Evolutionary conservation across 257 asterid genomes (phyloP).

Genomic region (Ilex aquifolium): DNA sequence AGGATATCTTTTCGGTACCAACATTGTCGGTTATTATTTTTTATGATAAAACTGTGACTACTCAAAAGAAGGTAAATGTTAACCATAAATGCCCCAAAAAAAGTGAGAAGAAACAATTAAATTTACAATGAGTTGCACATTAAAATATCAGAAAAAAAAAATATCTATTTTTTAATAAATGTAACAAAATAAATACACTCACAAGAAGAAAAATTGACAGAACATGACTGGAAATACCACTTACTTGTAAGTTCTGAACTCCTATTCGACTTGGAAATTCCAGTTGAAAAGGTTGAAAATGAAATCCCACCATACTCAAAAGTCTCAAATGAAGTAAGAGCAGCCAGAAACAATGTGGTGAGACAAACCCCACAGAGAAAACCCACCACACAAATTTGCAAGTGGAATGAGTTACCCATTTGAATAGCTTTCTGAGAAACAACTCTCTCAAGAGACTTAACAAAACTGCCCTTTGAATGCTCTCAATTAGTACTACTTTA

Average conservation of each 20-base stretch:
- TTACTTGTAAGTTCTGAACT: constrained; percentile 20
- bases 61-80: no score
- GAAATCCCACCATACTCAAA: constrained; percentile 35
- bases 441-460: constrained; percentile 63
- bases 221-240: not conserved
- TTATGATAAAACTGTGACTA: no score
- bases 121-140: not conserved
- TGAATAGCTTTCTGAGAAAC: constrained; percentile 74
- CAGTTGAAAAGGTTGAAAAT: constrained; percentile 32
- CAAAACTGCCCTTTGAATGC: not conserved
- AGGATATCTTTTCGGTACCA: no score
- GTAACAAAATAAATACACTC: not conserved
- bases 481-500: not conserved
- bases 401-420: constrained; percentile 73
- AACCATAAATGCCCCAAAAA: no score
- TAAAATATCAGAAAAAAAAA: no score
- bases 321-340: constrained; percentile 55
- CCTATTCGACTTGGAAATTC: constrained; percentile 15
- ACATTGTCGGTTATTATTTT: no score
- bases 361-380: constrained; percentile 82
- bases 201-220: not conserved
- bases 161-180: no score
- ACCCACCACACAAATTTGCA: constrained; percentile 76
- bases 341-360: constrained; percentile 69
- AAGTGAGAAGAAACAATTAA: not conserved